A percentile compares a stretch with the other conserved stretches of the same genome.
Conservation (phyloP, 176 grass and related monocot genomes). For the Oryza glumipatula region DNA sequence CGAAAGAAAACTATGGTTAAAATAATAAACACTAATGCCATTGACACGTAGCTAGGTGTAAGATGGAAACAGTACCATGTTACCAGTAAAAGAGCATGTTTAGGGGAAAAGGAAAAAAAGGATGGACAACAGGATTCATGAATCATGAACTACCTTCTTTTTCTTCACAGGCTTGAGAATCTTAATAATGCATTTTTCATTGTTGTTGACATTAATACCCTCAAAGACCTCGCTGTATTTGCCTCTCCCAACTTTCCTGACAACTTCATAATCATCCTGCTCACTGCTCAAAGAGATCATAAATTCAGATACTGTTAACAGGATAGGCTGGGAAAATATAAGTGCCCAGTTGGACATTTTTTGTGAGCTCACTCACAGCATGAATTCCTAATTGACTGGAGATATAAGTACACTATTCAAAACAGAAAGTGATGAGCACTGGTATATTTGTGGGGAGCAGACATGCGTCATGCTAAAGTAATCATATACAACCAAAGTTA, state of each 20-base stretch:
- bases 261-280: constrained; percentile 97
- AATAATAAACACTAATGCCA: not conserved
- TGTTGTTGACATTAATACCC: constrained; percentile 85
- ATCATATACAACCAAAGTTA: not conserved
- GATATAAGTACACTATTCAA: not conserved
- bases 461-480: not conserved
- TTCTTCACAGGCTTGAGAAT: constrained; percentile 99
- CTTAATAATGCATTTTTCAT: constrained; percentile 91
- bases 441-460: not conserved
- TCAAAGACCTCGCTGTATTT: constrained; percentile 99
- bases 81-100: not conserved
- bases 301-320: constrained; percentile 12
- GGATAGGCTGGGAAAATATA: not conserved
- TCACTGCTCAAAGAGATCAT: constrained; percentile 58
- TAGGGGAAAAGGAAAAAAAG: not conserved
- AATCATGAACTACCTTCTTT: constrained; percentile 74
- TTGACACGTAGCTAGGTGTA: not conserved
- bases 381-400: constrained; percentile 7
- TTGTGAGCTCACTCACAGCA: constrained; percentile 1
- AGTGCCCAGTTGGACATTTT: not conserved
- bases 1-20: constrained; percentile 19
- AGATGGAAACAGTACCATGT: not conserved
- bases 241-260: constrained; percentile 92
- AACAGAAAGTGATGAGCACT: not conserved
- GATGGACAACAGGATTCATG: not conserved